Base-by-base conservation (phyloP, 345 rosid genomes). In the Pistacia integerrima region DNA sequence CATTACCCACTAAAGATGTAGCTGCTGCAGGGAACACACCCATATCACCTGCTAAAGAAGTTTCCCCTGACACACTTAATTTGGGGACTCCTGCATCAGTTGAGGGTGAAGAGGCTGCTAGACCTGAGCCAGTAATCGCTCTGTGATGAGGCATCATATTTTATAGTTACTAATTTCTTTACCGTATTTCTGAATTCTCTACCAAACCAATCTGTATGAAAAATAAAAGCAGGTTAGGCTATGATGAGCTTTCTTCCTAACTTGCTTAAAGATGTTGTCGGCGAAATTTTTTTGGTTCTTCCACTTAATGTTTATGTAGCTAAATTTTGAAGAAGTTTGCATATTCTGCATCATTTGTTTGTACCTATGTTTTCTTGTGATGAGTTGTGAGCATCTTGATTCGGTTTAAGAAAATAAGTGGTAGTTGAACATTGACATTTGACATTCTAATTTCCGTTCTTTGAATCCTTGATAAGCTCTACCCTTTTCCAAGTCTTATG, bases 21-120 rank as follows among this genome's bases (percentile, higher is more conserved):
- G n/a, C 75, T 69, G 35, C 74, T 20, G 83, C 51, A 6, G 75
- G 22, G 69, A 83, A 74, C 62, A 76, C 75, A 49, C 80, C 79
- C 18, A 77, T 77, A 2, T 76, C 86, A 11, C 87, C 88, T 44
- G 79, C 85, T 30, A 86, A 84, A 81, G 83, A 76, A 10, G 79
- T 28, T 54, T 85, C 73, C 61, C 74, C 76, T 51, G 90, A 84
- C 58, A 74, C 83, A 33, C 77, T 84, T 0, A 79, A 78, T 62
- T 74, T 66, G 33, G 91, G 79, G 70, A 80, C 69, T 74, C 80
- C 78, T 60, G 67, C 65, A 64, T 82, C 72, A 9, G 78, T 69
- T 9, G 90, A 84, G 63, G 86, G 77, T 58, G 82, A 82, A 67
- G 74, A 74, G 44, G 77, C 81, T 57, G 75, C 76, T 46, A 83